Evolutionary conservation across 805 yeast species (phyloP).

Genomic region (Sugiyamaella chiloensis): DNA sequence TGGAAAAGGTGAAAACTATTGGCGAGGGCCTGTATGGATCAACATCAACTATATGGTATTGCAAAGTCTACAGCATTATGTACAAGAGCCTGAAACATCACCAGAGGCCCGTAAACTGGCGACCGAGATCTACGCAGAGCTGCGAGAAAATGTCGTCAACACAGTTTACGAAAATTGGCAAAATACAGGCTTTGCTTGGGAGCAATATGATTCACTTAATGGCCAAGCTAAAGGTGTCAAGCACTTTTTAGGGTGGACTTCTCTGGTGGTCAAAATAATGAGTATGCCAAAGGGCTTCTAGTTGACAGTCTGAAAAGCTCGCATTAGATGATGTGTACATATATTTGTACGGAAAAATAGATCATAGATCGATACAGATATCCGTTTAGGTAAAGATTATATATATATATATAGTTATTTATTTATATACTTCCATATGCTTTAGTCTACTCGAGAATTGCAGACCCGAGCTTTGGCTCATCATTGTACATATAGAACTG

Average conservation of each 20-base stretch:
- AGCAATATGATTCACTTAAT: slow-evolving; percentile 74
- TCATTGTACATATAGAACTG: slow-evolving; percentile 61
- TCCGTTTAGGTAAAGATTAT: not conserved
- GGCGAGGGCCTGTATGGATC: slow-evolving; percentile 95
- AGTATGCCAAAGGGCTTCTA: slow-evolving; percentile 60
- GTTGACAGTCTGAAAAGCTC: not conserved
- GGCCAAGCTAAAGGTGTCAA: slow-evolving; percentile 81
- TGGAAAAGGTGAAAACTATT: slow-evolving; percentile 83
- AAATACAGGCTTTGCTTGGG: slow-evolving; percentile 81
- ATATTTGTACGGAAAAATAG: too few relatives aligned
- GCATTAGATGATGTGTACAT: too few relatives aligned
- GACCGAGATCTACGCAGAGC: slow-evolving; percentile 48
- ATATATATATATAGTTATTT: slow-evolving; percentile 2
- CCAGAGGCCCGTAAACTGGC: slow-evolving; percentile 40
- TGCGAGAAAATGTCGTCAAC: slow-evolving; percentile 64
- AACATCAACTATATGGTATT: slow-evolving; percentile 82
- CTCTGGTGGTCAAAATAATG: slow-evolving; percentile 77
- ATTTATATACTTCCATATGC: not conserved
- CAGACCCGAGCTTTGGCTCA: slow-evolving; percentile 13
- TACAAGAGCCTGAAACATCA: slow-evolving; percentile 30
- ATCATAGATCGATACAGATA: not conserved
- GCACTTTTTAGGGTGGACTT: slow-evolving; percentile 94
- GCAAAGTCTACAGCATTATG: slow-evolving; percentile 64
- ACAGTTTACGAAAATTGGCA: slow-evolving; percentile 71
- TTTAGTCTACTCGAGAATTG: slow-evolving; percentile 9